Conservation (phyloP, 1,284 basidiomycete species). For the Phellopilus nigrolimitatus region DNA sequence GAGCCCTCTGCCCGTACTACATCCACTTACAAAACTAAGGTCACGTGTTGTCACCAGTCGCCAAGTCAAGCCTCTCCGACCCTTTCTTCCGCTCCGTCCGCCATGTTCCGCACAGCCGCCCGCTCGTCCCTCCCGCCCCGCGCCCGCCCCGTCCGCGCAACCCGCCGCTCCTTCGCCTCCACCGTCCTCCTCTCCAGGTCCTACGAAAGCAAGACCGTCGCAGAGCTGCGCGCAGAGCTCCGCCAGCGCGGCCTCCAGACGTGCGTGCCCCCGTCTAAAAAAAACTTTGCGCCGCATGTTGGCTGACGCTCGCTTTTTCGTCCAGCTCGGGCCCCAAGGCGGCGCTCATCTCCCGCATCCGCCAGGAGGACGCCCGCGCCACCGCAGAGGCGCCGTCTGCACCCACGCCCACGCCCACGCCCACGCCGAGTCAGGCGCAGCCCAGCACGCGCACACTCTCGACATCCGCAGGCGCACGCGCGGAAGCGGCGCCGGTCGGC, state of each 20-base stretch:
- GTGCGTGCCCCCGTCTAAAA: slow-evolving; percentile 37
- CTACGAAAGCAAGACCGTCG: slow-evolving; percentile 60
- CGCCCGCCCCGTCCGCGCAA: not conserved
- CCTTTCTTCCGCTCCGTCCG: too few relatives aligned
- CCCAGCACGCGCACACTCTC: slow-evolving; percentile 25
- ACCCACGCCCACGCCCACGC: too few relatives aligned
- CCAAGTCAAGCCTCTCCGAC: too few relatives aligned
- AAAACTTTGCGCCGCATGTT: not conserved
- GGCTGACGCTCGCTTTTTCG: slow-evolving; percentile 12
- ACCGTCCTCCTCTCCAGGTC: slow-evolving; percentile 61
- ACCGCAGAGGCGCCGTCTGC: slow-evolving; percentile 21
- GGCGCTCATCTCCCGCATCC: slow-evolving; percentile 49
- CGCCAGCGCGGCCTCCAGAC: slow-evolving; percentile 59
- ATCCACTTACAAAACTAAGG: not conserved
- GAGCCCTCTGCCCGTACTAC: not conserved
- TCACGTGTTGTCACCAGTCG: not conserved
- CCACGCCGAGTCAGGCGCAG: slow-evolving; percentile 22
- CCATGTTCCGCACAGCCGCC: slow-evolving; percentile 7
- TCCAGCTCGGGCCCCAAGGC: slow-evolving; percentile 57
- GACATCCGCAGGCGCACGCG: slow-evolving; percentile 32
- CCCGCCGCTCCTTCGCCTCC: slow-evolving; percentile 47
- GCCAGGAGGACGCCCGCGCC: slow-evolving; percentile 40
- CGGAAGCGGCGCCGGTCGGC: slow-evolving; percentile 18
- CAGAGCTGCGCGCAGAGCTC: slow-evolving; percentile 59
- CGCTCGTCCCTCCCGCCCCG: slow-evolving; percentile 1